A percentile compares a stretch with the other conserved stretches of the same genome.
phyloP scores from a whole-genome alignment of 2,329 filamentous ascomycete genomes.

The Sporothrix luriei region DNA sequence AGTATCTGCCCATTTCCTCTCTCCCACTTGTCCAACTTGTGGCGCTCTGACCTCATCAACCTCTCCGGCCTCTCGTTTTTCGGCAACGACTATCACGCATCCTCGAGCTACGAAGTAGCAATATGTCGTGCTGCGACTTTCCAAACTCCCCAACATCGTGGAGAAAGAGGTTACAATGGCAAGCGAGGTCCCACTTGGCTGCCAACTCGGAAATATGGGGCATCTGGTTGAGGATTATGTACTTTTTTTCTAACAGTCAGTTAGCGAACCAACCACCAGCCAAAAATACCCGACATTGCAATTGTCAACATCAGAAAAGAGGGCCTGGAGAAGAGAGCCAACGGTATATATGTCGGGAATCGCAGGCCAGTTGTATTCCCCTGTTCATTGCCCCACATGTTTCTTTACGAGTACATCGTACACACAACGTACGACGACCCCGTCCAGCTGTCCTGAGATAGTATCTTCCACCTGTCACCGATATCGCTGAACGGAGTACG shows the following conservation, averaged over 20 bases:
- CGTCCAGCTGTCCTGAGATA: not conserved
- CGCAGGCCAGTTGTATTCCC: not conserved
- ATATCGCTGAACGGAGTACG: no score
- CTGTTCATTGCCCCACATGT: not conserved
- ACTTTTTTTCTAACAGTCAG: not conserved
- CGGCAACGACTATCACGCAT: not conserved
- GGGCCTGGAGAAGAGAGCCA: slow-evolving; percentile 1
- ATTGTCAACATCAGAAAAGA: not conserved
- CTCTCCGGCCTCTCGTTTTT: not conserved
- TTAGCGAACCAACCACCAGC: not conserved
- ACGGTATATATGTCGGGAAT: not conserved
- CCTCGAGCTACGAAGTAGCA: not conserved
- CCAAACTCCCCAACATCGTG: not conserved
- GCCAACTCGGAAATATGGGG: not conserved
- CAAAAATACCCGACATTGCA: not conserved
- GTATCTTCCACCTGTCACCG: not conserved
- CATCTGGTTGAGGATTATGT: not conserved
- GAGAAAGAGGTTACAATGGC: not conserved
- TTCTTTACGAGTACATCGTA: no score
- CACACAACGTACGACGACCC: no score
- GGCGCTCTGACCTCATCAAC: not conserved
- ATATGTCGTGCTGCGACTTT: not conserved
- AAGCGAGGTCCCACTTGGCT: slow-evolving; percentile 4
- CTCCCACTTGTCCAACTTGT: not conserved
- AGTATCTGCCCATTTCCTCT: not conserved